Conservation (phyloP, 2,329 filamentous ascomycete species). For the Clarireedia sp. region DNA sequence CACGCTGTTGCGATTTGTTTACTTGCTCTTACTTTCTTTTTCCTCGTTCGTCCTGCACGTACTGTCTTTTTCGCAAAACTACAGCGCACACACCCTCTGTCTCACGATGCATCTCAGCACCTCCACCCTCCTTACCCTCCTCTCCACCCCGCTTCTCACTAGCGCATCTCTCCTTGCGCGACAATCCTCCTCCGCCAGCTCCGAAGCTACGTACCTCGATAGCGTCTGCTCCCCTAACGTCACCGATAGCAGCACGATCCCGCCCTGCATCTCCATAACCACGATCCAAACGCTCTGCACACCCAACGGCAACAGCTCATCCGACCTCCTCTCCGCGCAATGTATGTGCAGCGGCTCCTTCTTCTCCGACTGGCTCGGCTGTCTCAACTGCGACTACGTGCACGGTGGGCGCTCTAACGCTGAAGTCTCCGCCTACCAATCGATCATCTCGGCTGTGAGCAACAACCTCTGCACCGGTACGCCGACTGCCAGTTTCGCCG, state of each 20-base stretch:
- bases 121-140: too few relatives aligned
- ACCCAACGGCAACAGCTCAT: constrained; percentile 29
- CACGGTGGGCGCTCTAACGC: constrained; percentile 35
- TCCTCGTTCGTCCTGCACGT: too few relatives aligned
- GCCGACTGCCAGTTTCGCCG: constrained; percentile 32
- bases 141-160: too few relatives aligned
- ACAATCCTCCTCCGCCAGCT: background rate
- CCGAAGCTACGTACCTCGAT: constrained; percentile 11
- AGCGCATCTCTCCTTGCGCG: too few relatives aligned
- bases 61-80: too few relatives aligned
- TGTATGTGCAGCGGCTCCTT: constrained; percentile 38
- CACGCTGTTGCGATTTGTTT: too few relatives aligned
- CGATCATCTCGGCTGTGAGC: constrained; percentile 32
- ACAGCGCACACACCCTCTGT: too few relatives aligned
- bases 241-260: constrained; percentile 17
- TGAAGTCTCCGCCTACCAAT: constrained; percentile 30
- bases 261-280: constrained; percentile 30
- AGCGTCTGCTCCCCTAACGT: constrained; percentile 16
- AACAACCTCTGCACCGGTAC: constrained; percentile 32
- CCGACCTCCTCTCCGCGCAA: constrained; percentile 27
- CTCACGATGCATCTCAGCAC: too few relatives aligned
- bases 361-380: constrained; percentile 37
- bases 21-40: too few relatives aligned
- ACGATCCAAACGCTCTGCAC: constrained; percentile 30
- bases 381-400: constrained; percentile 34